Conservation (phyloP, 495 filamentous ascomycete genomes). For the Letharia lupina region DNA sequence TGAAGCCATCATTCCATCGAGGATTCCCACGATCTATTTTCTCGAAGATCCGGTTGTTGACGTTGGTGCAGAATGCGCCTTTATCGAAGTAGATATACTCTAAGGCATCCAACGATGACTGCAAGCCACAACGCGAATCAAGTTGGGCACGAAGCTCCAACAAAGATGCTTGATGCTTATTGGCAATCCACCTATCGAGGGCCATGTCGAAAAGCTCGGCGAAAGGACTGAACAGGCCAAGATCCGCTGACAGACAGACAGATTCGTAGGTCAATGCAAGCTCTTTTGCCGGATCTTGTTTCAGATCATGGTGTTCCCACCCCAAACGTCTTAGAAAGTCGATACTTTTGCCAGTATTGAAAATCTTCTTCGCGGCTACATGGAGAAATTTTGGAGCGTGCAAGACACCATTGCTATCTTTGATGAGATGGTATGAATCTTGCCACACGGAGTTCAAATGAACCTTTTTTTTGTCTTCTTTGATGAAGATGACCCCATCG, state of each 20-base stretch:
- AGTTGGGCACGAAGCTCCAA: slow-evolving; percentile 55
- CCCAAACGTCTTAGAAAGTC: slow-evolving; percentile 63
- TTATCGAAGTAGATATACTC: slow-evolving; percentile 63
- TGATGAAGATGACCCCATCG: slow-evolving; percentile 69
- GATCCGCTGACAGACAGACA: slow-evolving; percentile 19
- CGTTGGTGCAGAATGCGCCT: slow-evolving; percentile 50
- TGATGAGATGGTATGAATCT: slow-evolving; percentile 57
- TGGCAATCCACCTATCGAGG: slow-evolving; percentile 63
- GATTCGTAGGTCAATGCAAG: slow-evolving; percentile 30
- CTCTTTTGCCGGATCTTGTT: neutral
- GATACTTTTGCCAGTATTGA: slow-evolving; percentile 80
- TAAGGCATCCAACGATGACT: slow-evolving; percentile 56
- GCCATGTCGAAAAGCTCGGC: slow-evolving; percentile 59
- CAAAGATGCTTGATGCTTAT: slow-evolving; percentile 60
- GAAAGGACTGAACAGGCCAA: slow-evolving; percentile 55
- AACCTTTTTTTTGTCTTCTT: slow-evolving; percentile 44
- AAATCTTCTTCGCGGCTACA: slow-evolving; percentile 57
- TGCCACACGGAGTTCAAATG: slow-evolving; percentile 65
- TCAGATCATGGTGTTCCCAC: slow-evolving; percentile 12
- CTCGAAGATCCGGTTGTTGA: slow-evolving; percentile 66
- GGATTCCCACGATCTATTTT: slow-evolving; percentile 58
- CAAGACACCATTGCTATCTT: slow-evolving; percentile 44
- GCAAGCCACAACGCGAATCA: slow-evolving; percentile 60
- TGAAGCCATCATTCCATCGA: slow-evolving; percentile 75
- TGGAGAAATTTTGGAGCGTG: slow-evolving; percentile 69